Percentiles rank a stretch among this genome's conserved stretches.
Conservation (phyloP, 257 asterid species). For the Solanum microdontum region DNA sequence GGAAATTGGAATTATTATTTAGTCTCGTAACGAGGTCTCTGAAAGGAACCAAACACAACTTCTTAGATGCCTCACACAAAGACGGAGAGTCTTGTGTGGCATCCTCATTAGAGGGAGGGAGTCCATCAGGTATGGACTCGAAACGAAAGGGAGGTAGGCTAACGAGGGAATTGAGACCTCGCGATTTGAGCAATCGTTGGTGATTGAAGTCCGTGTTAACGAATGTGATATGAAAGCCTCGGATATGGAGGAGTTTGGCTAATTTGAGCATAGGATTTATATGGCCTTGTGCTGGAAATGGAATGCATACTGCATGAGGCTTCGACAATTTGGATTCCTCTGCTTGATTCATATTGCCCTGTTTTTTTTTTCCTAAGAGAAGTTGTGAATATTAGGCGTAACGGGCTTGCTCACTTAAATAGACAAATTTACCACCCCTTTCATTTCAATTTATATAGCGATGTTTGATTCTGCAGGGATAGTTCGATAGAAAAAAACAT, state of each 20-base stretch:
- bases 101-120: constrained; percentile 11
- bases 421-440: background rate
- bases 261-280: constrained; percentile 22
- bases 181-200: background rate
- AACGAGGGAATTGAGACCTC: background rate
- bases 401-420: background rate
- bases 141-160: constrained; percentile 9
- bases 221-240: constrained; percentile 24
- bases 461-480: too few relatives aligned
- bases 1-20: background rate
- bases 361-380: too few relatives aligned
- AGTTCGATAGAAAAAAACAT: too few relatives aligned
- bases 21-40: constrained; percentile 6
- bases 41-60: constrained; percentile 7
- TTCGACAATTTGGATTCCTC: background rate
- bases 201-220: constrained; percentile 17
- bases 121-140: constrained; percentile 21
- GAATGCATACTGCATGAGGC: constrained; percentile 19
- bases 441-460: too few relatives aligned
- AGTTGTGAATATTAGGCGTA: background rate
- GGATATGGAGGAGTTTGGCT: constrained; percentile 15
- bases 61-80: constrained; percentile 5
- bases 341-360: background rate
- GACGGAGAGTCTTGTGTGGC: constrained; percentile 8
- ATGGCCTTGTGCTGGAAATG: constrained; percentile 31